Evolutionary conservation across 140 eudicot species (phyloP), one percentile per base, ranked within the genome.

Genomic region (Ambrosia hybrid): DNA sequence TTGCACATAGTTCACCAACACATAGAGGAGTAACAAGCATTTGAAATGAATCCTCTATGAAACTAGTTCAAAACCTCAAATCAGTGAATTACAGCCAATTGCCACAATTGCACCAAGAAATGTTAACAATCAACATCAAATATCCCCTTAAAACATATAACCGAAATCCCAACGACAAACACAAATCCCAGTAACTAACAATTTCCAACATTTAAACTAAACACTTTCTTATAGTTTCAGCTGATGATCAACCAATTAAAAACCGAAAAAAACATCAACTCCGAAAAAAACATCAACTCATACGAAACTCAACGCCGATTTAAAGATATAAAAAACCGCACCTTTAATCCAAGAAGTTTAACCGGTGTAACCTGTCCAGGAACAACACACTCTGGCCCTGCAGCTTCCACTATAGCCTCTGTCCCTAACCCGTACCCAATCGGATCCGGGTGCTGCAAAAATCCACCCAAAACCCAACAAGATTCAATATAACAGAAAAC

Each of bases 381-480:
- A 62, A 94, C 86, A 78, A 94, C 83, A 83, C 99, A 94, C 4
- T 94, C 99, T 14, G 97, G 99, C 37, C 99, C 99, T 15, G 99
- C 99, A 30, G 97, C 89, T 78, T 94, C 99, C 67, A 94, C 86
- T 55, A 94, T 81, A 53, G 99, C 99, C 79, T 86, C 97, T 15
- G 66, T 82, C 26, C 89, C 99, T 64, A 90, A 83, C 33, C 99
- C 99, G 51, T 83, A 63, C 74, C 97, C 97, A 73, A 94, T 85
- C 46, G 99, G 99, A 83, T 94, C 87, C 36, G 86, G 82, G 56
- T 90, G 88, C 99, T 94, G 94, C 85, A 82, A 45, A 43, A 80
- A 63, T 5, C 68, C 77, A 72, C 16, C 58, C 71, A 74, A 65
- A 65, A 36, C 53, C 62, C 39, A 33, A 71, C 36, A 64, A 65